phyloP scores from a whole-genome alignment of 2,329 filamentous ascomycete genomes.

The Metarhizium album region DNA sequence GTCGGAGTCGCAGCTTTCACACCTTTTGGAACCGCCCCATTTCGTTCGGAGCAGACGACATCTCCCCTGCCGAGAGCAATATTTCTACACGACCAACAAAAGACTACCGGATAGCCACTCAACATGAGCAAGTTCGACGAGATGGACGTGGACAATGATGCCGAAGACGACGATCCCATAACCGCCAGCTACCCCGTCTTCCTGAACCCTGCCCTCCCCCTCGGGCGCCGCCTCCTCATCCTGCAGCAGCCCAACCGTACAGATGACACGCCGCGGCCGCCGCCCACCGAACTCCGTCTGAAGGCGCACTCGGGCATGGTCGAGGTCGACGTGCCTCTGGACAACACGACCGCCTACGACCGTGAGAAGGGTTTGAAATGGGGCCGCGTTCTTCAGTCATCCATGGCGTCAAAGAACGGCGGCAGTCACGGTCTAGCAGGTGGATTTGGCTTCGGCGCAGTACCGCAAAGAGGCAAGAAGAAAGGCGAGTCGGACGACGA shows the following conservation, averaged over 20 bases:
- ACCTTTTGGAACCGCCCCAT: too few species aligned
- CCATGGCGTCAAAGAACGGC: slow-evolving; percentile 45
- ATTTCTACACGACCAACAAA: not conserved
- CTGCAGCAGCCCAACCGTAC: slow-evolving; percentile 81
- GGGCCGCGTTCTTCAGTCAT: slow-evolving; percentile 63
- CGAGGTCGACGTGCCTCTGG: slow-evolving; percentile 83
- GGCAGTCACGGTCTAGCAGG: slow-evolving; percentile 62
- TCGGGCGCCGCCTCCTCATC: slow-evolving; percentile 59
- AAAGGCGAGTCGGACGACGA: slow-evolving; percentile 35
- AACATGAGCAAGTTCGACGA: slow-evolving; percentile 4
- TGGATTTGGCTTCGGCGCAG: slow-evolving; percentile 54
- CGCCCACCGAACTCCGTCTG: slow-evolving; percentile 65
- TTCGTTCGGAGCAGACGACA: not conserved
- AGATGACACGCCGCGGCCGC: slow-evolving; percentile 35
- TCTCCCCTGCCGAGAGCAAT: not conserved
- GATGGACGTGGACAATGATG: slow-evolving; percentile 16
- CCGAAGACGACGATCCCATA: slow-evolving; percentile 52
- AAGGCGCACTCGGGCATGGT: slow-evolving; percentile 76
- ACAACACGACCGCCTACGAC: slow-evolving; percentile 66
- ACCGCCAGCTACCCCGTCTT: slow-evolving; percentile 73
- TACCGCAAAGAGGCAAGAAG: slow-evolving; percentile 30
- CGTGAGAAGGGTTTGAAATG: slow-evolving; percentile 71
- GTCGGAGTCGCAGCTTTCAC: too few species aligned
- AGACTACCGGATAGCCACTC: not conserved
- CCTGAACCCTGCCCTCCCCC: slow-evolving; percentile 62